These are phyloP conservation scores for Oryza meyeriana DNA, from an alignment of 176 grass and related monocot genomes.

Conservation along the genomic window DNA sequence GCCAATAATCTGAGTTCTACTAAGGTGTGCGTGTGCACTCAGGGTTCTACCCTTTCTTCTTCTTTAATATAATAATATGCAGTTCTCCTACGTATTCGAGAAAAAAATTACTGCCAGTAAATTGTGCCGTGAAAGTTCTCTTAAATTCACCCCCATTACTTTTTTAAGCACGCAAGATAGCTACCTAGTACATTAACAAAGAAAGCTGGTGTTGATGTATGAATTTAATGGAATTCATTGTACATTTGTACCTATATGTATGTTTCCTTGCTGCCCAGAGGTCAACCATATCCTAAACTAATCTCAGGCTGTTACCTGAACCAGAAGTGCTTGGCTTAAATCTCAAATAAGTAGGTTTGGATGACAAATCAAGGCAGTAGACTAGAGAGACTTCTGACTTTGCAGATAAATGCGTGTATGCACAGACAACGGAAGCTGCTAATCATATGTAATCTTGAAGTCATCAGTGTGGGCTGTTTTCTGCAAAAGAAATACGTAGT, in stretches of 20 bases:
- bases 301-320: conserved; percentile 10
- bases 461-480: not conserved
- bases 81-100: too few relatives aligned
- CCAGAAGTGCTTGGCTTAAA: conserved; percentile 4
- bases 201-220: too few relatives aligned
- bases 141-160: too few relatives aligned
- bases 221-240: not conserved
- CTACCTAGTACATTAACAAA: not conserved
- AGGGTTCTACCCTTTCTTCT: too few relatives aligned
- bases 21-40: too few relatives aligned
- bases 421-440: conserved; percentile 6
- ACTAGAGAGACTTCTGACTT: conserved; percentile 26
- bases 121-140: too few relatives aligned
- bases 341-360: not conserved
- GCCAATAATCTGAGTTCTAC: too few relatives aligned
- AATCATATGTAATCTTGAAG: not conserved
- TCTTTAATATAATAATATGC: too few relatives aligned
- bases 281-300: conserved; percentile 26
- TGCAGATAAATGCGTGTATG: not conserved
- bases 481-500: not conserved
- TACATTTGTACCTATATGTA: not conserved
- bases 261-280: not conserved
- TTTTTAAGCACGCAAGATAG: not conserved
- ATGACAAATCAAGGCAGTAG: not conserved
- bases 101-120: too few relatives aligned